Evolutionary conservation across 202 grass and related monocot genomes (phyloP).

Genomic region (Musa balbisiana): DNA sequence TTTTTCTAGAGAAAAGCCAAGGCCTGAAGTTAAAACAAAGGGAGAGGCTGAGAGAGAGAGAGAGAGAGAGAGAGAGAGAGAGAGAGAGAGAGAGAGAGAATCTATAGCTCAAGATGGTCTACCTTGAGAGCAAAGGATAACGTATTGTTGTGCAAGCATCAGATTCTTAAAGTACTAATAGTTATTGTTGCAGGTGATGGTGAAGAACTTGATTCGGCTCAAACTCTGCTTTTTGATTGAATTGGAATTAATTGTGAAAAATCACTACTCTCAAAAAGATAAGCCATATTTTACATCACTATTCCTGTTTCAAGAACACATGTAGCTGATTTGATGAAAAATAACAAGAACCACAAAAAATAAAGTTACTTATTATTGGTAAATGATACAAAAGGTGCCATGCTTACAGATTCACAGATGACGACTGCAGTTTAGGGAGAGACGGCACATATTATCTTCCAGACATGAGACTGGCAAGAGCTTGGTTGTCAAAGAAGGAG

Average conservation of each 20-base stretch:
- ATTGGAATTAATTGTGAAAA: background rate
- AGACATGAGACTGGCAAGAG: slow-evolving; percentile 8
- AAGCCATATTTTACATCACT: no score
- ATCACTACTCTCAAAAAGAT: no score
- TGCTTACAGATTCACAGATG: background rate
- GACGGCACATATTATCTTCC: background rate
- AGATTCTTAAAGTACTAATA: background rate
- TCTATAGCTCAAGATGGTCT: background rate
- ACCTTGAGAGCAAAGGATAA: slow-evolving; percentile 6
- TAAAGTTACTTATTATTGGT: background rate
- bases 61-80: no score
- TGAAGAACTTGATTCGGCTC: background rate
- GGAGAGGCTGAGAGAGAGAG: no score
- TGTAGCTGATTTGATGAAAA: no score
- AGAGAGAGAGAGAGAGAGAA: no score
- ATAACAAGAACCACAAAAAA: background rate
- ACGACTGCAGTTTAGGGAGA: background rate
- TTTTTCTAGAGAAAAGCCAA: no score
- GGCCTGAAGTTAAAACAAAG: no score
- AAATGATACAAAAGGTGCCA: background rate
- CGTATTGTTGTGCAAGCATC: background rate
- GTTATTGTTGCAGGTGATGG: background rate
- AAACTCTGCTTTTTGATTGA: background rate
- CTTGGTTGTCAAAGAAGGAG: slow-evolving; percentile 35
- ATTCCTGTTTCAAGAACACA: no score